Conservation (phyloP, 2,329 filamentous ascomycete species). For the Coniochaeta prunicola region DNA sequence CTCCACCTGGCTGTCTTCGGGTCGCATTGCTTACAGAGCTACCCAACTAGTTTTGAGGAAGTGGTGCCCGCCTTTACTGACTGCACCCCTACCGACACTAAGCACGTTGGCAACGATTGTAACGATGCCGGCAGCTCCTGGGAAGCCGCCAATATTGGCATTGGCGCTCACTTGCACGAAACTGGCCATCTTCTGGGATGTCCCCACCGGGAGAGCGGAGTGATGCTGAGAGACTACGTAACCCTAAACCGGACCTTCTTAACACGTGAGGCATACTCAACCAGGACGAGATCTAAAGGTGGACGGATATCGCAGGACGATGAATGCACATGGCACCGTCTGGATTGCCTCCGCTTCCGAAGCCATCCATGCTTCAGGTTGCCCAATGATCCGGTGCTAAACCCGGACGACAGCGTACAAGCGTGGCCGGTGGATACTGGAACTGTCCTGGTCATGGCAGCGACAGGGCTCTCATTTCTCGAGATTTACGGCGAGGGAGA, state of each 20-base stretch:
- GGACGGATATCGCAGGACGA: slow-evolving; percentile 67
- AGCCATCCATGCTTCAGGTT: slow-evolving; percentile 85
- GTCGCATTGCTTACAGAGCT: slow-evolving; percentile 86
- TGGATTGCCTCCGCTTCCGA: slow-evolving; percentile 83
- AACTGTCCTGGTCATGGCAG: slow-evolving; percentile 68
- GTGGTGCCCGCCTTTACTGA: slow-evolving; percentile 84
- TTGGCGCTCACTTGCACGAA: slow-evolving; percentile 88
- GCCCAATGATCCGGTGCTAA: slow-evolving; percentile 61
- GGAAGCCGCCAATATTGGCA: slow-evolving; percentile 92
- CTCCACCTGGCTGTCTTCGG: slow-evolving; percentile 85
- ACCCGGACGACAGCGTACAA: slow-evolving; percentile 69
- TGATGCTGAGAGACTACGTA: slow-evolving; percentile 88
- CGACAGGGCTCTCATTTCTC: slow-evolving; percentile 76
- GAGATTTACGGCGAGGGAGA: slow-evolving; percentile 80
- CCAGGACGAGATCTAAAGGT: slow-evolving; percentile 76
- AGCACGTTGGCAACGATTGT: slow-evolving; percentile 75
- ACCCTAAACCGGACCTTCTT: slow-evolving; percentile 78
- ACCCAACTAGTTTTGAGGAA: slow-evolving; percentile 83
- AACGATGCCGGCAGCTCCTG: slow-evolving; percentile 84
- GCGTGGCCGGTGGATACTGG: slow-evolving; percentile 78
- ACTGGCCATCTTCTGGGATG: slow-evolving; percentile 86
- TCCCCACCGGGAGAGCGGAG: slow-evolving; percentile 80
- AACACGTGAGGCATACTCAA: slow-evolving; percentile 76
- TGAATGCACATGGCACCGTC: slow-evolving; percentile 85
- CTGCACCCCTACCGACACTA: slow-evolving; percentile 80